Conservation (phyloP, 148 eudicot species). For the Arbutus unedo region DNA sequence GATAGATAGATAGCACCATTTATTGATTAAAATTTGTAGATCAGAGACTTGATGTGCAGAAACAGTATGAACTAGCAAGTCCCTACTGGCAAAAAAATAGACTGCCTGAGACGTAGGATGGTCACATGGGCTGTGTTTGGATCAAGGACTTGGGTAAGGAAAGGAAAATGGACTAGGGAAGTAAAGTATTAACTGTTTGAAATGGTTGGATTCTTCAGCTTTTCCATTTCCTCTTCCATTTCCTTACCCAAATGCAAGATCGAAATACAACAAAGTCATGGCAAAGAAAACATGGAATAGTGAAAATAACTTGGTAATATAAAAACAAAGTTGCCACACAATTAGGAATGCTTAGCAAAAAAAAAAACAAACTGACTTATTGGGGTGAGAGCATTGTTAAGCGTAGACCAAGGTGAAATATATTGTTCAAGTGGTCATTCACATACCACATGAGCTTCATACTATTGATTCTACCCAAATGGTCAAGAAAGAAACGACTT, state of each 20-base stretch:
- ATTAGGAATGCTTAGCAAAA: background rate
- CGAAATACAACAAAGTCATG: too few species aligned
- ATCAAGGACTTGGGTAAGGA: too few species aligned
- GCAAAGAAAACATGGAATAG: background rate
- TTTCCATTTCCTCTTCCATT: too few species aligned
- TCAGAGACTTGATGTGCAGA: background rate
- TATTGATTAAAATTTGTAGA: background rate
- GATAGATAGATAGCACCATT: background rate
- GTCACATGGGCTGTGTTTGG: too few species aligned
- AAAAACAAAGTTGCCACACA: background rate
- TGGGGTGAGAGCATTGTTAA: background rate
- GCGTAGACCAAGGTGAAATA: background rate
- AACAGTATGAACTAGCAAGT: too few species aligned
- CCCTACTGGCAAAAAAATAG: too few species aligned
- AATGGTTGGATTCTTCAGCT: too few species aligned
- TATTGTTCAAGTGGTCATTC: background rate
- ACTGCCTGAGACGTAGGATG: too few species aligned
- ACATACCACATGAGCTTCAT: background rate
- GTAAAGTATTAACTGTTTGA: background rate
- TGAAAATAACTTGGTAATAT: background rate
- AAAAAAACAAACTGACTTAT: background rate
- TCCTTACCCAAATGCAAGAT: too few species aligned
- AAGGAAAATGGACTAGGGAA: background rate
- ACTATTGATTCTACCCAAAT: background rate
- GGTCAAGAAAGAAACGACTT: slow-evolving; percentile 20